phyloP scores from a whole-genome alignment of 495 filamentous ascomycete genomes.

The Neurospora sp. region DNA sequence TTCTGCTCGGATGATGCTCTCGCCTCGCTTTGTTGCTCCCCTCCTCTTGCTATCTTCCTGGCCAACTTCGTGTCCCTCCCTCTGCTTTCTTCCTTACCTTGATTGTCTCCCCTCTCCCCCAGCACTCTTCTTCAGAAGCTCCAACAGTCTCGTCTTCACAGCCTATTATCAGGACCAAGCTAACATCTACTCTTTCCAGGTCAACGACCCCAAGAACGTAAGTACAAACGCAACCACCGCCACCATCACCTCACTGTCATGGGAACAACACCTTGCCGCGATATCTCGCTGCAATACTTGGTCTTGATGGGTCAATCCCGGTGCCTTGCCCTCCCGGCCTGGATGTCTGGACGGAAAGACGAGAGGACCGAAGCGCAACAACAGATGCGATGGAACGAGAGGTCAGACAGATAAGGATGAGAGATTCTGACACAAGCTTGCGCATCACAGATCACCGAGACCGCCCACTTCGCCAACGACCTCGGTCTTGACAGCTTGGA shows the following conservation, averaged over 20 bases:
- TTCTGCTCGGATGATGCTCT: neutral
- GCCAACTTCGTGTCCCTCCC: neutral
- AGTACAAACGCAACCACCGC: slow-evolving; percentile 15
- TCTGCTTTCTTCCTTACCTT: neutral
- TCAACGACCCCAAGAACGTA: slow-evolving; percentile 69
- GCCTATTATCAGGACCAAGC: neutral
- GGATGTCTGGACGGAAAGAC: neutral
- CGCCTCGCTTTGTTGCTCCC: neutral
- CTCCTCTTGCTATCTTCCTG: neutral
- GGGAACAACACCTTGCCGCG: neutral
- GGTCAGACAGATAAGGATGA: neutral
- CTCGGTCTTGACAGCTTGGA: slow-evolving; percentile 93
- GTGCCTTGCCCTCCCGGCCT: neutral
- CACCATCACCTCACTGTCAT: too few relatives aligned
- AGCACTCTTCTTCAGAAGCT: neutral
- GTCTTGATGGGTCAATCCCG: neutral
- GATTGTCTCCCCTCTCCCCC: neutral
- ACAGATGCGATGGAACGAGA: neutral
- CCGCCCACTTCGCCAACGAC: slow-evolving; percentile 90
- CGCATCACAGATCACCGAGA: slow-evolving; percentile 60
- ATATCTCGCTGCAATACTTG: neutral
- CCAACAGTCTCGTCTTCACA: neutral
- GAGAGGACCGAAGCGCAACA: neutral
- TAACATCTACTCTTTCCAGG: slow-evolving; percentile 37
- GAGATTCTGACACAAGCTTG: slow-evolving; percentile 2